A percentile compares a stretch with the other conserved stretches of the same genome.
Evolutionary conservation across 257 asterid species (phyloP).

Genomic region (Ilex aquifolium): DNA sequence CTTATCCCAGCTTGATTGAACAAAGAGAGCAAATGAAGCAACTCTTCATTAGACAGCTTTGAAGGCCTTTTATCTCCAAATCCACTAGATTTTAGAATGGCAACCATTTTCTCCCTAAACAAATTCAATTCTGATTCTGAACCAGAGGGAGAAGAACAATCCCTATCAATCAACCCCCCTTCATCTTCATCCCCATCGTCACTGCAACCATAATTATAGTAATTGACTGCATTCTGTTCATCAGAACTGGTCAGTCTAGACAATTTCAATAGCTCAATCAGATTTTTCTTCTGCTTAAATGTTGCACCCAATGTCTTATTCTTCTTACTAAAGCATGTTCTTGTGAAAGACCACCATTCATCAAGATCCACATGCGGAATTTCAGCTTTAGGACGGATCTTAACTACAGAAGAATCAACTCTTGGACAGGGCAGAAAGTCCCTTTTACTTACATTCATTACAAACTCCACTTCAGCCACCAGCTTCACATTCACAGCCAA

Average conservation of each 20-base stretch:
- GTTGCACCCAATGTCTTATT: conserved; percentile 87
- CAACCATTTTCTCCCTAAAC: conserved; percentile 43
- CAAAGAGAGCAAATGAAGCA: conserved; percentile 43
- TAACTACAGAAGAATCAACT: conserved; percentile 84
- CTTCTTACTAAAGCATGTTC: conserved; percentile 76
- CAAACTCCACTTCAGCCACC: conserved; percentile 69
- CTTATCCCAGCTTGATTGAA: conserved; percentile 64
- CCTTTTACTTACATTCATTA: conserved; percentile 88
- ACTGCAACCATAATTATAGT: conserved; percentile 9
- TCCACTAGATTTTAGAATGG: conserved; percentile 42
- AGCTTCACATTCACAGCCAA: conserved; percentile 76
- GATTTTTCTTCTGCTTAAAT: conserved; percentile 77
- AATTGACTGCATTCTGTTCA: conserved; percentile 8
- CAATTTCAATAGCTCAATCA: conserved; percentile 58
- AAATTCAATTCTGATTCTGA: conserved; percentile 19
- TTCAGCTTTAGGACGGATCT: conserved; percentile 53
- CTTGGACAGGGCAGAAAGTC: conserved; percentile 81
- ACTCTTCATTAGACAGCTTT: conserved; percentile 60
- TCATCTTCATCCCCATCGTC: conserved; percentile 26
- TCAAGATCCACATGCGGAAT: conserved; percentile 53
- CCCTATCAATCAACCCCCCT: conserved; percentile 13
- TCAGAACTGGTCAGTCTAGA: conserved; percentile 17
- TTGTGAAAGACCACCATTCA: conserved; percentile 88
- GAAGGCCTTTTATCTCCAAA: conserved; percentile 78
- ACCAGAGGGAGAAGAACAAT: conserved; percentile 2